A percentile compares a stretch with the other conserved stretches of the same genome.
phyloP scores from a whole-genome alignment of 2,329 filamentous ascomycete genomes.

The Fusarium continuum region DNA sequence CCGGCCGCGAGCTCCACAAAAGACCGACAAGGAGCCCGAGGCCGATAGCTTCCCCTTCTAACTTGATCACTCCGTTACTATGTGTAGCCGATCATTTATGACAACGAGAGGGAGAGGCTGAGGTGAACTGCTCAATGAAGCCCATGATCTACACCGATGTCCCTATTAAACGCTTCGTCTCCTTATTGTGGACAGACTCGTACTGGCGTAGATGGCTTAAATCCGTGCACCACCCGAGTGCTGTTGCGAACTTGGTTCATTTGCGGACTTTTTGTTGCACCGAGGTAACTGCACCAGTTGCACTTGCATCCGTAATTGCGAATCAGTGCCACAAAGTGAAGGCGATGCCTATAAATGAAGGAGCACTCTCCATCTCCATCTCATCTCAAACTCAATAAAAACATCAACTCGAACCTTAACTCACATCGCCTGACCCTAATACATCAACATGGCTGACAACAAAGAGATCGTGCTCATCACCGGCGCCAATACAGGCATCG shows the following conservation, averaged over 20 bases:
- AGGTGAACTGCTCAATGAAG: background rate
- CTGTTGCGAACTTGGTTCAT: background rate
- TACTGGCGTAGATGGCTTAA: constrained; percentile 4
- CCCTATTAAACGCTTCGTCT: background rate
- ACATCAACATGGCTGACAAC: constrained; percentile 34
- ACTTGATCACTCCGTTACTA: background rate
- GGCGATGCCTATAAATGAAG: background rate
- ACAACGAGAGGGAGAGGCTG: background rate
- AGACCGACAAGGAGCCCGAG: background rate
- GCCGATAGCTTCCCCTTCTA: background rate
- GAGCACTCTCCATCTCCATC: background rate
- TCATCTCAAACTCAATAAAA: background rate
- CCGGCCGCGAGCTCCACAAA: constrained; percentile 28
- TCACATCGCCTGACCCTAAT: background rate
- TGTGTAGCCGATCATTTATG: background rate
- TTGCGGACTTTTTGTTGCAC: background rate
- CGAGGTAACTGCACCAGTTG: background rate
- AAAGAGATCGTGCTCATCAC: constrained; percentile 64
- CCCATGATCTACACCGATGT: background rate
- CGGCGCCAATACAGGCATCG: constrained; percentile 69
- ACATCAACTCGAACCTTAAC: background rate
- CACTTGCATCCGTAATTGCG: background rate
- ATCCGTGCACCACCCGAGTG: background rate
- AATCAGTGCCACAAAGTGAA: background rate
- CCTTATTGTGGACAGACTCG: background rate